These are phyloP conservation scores for Datura wrightii DNA, from an alignment of 257 asterid genomes.

Conservation along the genomic window DNA sequence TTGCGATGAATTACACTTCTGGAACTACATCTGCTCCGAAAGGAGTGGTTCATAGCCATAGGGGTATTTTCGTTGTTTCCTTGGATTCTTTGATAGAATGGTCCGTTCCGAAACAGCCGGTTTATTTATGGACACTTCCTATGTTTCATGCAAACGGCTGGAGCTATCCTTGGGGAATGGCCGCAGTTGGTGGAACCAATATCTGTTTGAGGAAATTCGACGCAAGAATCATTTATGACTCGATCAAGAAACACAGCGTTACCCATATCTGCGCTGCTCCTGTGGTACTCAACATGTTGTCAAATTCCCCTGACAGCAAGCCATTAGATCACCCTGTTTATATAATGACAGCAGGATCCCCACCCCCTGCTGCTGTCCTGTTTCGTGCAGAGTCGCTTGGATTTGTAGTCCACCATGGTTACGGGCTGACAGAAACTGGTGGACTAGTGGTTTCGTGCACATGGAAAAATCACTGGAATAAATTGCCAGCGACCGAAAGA, in stretches of 20 bases:
- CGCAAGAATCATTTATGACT: conserved; percentile 47
- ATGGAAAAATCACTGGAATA: conserved; percentile 71
- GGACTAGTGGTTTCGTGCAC: conserved; percentile 64
- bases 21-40: conserved; percentile 87
- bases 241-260: conserved; percentile 50
- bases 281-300: conserved; percentile 74
- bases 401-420: conserved; percentile 68
- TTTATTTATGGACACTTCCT: conserved; percentile 84
- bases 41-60: conserved; percentile 81
- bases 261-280: conserved; percentile 96
- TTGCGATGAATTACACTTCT: conserved; percentile 73
- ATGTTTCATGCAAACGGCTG: conserved; percentile 95
- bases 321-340: conserved; percentile 49
- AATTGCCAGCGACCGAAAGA: conserved; percentile 62
- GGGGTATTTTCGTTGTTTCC: conserved; percentile 56
- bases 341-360: conserved; percentile 76
- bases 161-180: conserved; percentile 90
- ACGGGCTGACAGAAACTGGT: conserved; percentile 83
- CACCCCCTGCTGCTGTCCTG: conserved; percentile 75
- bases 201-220: conserved; percentile 74
- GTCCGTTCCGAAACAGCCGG: conserved; percentile 71
- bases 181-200: conserved; percentile 70
- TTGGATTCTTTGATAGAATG: conserved; percentile 66
- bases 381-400: conserved; percentile 66
- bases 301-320: conserved; percentile 40